These are phyloP conservation scores for Dalbergia cultrata DNA, from an alignment of 306 rosid genomes.

Conservation along the genomic window DNA sequence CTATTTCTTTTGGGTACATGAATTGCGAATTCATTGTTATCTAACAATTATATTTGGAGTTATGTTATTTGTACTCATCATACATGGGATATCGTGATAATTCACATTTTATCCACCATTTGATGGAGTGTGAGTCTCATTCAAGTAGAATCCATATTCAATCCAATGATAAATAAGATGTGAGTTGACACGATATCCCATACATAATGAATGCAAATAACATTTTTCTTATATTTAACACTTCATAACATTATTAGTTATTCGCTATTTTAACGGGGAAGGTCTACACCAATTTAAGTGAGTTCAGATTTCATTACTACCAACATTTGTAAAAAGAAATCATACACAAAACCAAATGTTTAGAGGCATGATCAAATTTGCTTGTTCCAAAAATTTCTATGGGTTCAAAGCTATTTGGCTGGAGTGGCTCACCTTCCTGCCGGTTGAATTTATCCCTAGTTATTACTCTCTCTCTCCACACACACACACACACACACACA, in stretches of 20 bases:
- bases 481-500: too few relatives aligned
- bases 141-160: too few relatives aligned
- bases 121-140: too few relatives aligned
- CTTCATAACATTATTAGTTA: neutral
- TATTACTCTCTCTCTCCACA: too few relatives aligned
- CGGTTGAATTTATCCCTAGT: too few relatives aligned
- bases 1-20: neutral
- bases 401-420: neutral
- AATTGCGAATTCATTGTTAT: neutral
- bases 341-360: neutral
- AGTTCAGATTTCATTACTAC: neutral
- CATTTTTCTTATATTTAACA: neutral
- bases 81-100: too few relatives aligned
- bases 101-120: too few relatives aligned
- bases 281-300: neutral
- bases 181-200: too few relatives aligned
- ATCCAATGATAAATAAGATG: too few relatives aligned
- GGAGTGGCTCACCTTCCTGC: too few relatives aligned
- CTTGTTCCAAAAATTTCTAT: neutral
- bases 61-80: too few relatives aligned
- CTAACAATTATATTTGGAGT: neutral
- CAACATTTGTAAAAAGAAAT: neutral
- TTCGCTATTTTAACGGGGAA: neutral
- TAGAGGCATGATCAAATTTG: neutral
- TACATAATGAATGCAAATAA: too few relatives aligned